Evolutionary conservation across 202 grass and related monocot species (phyloP).

Genomic region (Brachypodium distachyon): DNA sequence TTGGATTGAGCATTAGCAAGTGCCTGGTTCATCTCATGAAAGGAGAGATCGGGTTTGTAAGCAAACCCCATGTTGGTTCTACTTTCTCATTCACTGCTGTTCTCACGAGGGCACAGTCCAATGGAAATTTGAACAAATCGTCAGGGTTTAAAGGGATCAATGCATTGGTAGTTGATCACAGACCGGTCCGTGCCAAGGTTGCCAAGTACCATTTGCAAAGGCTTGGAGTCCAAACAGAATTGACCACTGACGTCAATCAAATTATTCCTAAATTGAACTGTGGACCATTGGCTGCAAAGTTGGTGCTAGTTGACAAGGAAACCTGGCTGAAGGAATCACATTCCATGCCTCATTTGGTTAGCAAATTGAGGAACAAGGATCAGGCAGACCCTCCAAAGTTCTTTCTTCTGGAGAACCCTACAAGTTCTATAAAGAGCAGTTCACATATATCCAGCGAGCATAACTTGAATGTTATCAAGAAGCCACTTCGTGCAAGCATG

Average conservation of each 20-base stretch:
- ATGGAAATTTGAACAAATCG: conserved; percentile 37
- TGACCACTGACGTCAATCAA: conserved; percentile 47
- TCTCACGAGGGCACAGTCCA: conserved; percentile 33
- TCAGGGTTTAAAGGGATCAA: conserved; percentile 65
- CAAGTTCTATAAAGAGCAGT: conserved; percentile 40
- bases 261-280: conserved; percentile 47
- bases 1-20: conserved; percentile 96
- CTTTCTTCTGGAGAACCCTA: conserved; percentile 67
- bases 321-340: conserved; percentile 59
- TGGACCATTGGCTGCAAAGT: conserved; percentile 34
- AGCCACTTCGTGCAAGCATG: conserved; percentile 89
- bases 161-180: conserved; percentile 88
- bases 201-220: conserved; percentile 80
- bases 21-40: conserved; percentile 95
- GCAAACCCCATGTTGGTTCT: conserved; percentile 65
- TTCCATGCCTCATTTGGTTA: conserved; percentile 44
- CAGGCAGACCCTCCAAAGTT: conserved; percentile 52
- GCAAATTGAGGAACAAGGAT: conserved; percentile 48
- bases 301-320: conserved; percentile 87
- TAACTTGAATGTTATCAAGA: conserved; percentile 71
- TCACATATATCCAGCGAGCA: conserved; percentile 45
- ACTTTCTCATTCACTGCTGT: conserved; percentile 90
- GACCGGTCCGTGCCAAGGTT: conserved; percentile 54
- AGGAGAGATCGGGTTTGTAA: conserved; percentile 93
- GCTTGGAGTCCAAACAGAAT: conserved; percentile 70